phyloP scores from a whole-genome alignment of 768 basidiomycete species.

The Boletus tomentosulus region DNA sequence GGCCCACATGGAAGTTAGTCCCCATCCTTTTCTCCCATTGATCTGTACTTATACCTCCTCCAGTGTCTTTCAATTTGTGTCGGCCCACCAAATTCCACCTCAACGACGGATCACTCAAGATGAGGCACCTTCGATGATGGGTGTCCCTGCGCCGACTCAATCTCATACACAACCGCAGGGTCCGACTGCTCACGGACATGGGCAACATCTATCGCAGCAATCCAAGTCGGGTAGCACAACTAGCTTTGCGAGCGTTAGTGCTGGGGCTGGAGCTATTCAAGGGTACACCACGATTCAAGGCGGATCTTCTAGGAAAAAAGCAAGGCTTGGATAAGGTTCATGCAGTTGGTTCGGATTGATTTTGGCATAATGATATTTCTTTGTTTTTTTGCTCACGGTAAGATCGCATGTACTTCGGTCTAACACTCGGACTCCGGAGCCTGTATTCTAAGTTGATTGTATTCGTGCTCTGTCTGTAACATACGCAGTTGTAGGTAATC shows the following conservation, averaged over 20 bases:
- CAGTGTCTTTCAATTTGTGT: conserved; percentile 73
- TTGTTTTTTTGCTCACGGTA: no score
- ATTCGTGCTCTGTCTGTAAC: no score
- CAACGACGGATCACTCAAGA: conserved; percentile 88
- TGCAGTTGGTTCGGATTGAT: not conserved
- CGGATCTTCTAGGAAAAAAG: conserved; percentile 53
- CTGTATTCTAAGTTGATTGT: not conserved
- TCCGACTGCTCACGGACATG: conserved; percentile 44
- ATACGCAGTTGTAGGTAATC: not conserved
- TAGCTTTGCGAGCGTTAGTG: conserved; percentile 62
- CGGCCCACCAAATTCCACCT: conserved; percentile 70
- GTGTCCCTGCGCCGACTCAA: conserved; percentile 47
- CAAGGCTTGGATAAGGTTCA: conserved; percentile 43
- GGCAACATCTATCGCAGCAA: conserved; percentile 33
- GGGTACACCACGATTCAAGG: conserved; percentile 31
- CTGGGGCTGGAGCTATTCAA: conserved; percentile 40
- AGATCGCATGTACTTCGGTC: no score
- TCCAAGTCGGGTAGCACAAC: conserved; percentile 55
- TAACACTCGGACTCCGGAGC: no score
- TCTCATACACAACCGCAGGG: conserved; percentile 39
- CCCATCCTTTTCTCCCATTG: not conserved
- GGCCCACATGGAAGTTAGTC: conserved; percentile 79
- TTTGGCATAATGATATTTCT: no score
- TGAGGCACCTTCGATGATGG: conserved; percentile 86
- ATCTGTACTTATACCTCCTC: conserved; percentile 5